Conservation (phyloP, 2,329 filamentous ascomycete genomes). For the Nigrograna mackinnonii region DNA sequence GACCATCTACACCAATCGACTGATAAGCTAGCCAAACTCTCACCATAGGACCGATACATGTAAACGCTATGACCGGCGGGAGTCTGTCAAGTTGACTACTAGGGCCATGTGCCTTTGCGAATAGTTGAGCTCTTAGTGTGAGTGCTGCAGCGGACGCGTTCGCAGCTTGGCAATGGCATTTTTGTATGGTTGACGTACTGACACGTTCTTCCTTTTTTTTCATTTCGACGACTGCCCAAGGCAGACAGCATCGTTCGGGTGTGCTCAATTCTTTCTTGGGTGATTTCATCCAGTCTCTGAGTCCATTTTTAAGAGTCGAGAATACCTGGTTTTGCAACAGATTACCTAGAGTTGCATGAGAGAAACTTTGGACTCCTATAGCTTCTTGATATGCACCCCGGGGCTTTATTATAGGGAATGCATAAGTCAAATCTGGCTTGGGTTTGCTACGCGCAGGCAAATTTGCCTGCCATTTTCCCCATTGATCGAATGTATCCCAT, state of each 20-base stretch:
- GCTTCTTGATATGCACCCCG: no score
- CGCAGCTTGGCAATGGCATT: not conserved
- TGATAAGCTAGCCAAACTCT: not conserved
- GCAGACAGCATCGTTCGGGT: not conserved
- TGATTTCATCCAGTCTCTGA: not conserved
- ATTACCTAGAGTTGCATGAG: not conserved
- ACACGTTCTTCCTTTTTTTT: not conserved
- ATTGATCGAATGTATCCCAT: not conserved
- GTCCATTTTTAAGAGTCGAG: not conserved
- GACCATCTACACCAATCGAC: not conserved
- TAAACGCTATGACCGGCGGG: not conserved
- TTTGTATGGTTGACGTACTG: not conserved
- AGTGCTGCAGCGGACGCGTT: not conserved
- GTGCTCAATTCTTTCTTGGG: not conserved
- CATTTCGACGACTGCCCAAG: not conserved
- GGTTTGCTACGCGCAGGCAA: not conserved
- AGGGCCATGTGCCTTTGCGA: no score
- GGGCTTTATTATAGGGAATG: not conserved
- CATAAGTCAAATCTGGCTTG: not conserved
- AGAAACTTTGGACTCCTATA: not conserved
- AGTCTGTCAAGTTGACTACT: no score
- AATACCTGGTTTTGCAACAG: not conserved
- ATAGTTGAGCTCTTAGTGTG: not conserved
- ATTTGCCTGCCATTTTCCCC: not conserved
- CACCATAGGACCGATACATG: not conserved